Evolutionary conservation across 2,329 filamentous ascomycete species (phyloP).

Genomic region (Xylaria sp.): DNA sequence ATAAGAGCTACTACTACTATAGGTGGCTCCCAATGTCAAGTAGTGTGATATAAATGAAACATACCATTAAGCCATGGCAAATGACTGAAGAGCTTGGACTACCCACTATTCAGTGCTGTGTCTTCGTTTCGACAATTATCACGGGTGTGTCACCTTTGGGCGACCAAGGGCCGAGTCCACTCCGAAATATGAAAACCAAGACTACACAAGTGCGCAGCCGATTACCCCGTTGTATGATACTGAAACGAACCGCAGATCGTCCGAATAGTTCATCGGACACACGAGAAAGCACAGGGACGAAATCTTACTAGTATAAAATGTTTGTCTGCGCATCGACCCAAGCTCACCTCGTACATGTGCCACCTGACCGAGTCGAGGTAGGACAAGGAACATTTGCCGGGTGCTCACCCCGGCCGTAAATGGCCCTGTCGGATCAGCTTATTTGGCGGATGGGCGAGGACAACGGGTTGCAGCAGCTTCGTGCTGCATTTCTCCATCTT

Average conservation of each 20-base stretch:
- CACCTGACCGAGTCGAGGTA: slow-evolving; percentile 33
- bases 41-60: too few species aligned
- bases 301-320: slow-evolving; percentile 23
- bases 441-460: slow-evolving; percentile 33
- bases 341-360: slow-evolving; percentile 40
- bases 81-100: neutral
- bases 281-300: slow-evolving; percentile 11
- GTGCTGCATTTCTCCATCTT: slow-evolving; percentile 35
- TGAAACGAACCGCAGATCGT: slow-evolving; percentile 11
- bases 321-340: slow-evolving; percentile 30
- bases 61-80: too few species aligned
- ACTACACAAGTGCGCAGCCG: neutral
- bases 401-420: slow-evolving; percentile 33
- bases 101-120: neutral
- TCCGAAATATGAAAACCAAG: slow-evolving; percentile 27
- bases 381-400: slow-evolving; percentile 34
- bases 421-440: slow-evolving; percentile 33
- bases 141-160: neutral
- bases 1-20: too few species aligned
- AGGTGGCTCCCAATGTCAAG: too few species aligned
- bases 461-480: slow-evolving; percentile 36
- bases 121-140: neutral
- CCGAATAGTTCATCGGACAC: slow-evolving; percentile 15
- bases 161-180: slow-evolving; percentile 19
- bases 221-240: slow-evolving; percentile 14